Conservation (phyloP, 139 green algal species). For the Desmodesmus armatus region DNA sequence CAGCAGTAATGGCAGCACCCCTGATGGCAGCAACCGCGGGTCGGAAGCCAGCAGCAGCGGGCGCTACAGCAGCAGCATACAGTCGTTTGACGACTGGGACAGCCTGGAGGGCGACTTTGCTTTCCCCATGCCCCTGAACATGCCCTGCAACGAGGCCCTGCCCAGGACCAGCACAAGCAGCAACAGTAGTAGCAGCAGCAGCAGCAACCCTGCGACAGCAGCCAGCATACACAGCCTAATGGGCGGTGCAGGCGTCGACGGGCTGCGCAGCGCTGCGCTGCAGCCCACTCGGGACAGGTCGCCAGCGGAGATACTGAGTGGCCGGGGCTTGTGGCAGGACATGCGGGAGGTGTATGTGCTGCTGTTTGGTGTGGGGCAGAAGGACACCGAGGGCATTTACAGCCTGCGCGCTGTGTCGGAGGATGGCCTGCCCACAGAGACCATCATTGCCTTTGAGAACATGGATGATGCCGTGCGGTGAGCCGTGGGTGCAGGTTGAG, state of each 20-base stretch:
- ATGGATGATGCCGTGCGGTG: slow-evolving; percentile 80
- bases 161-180: background rate
- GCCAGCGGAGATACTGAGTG: slow-evolving; percentile 2
- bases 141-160: background rate
- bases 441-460: slow-evolving; percentile 86
- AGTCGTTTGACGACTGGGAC: slow-evolving; percentile 42
- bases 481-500: too few relatives aligned
- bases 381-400: slow-evolving; percentile 90
- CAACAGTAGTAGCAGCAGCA: slow-evolving; percentile 6
- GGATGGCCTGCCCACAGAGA: slow-evolving; percentile 81
- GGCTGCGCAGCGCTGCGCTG: background rate
- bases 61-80: slow-evolving; percentile 34
- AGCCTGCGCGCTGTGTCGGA: slow-evolving; percentile 63
- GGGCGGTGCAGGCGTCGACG: background rate
- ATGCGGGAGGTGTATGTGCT: slow-evolving; percentile 74
- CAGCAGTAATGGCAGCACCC: background rate
- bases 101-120: slow-evolving; percentile 1
- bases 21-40: background rate
- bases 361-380: slow-evolving; percentile 80
- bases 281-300: background rate
- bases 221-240: background rate
- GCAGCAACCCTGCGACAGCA: background rate
- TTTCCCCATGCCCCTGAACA: background rate
- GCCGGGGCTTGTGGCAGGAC: slow-evolving; percentile 15
- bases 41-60: slow-evolving; percentile 3